Evolutionary conservation across 345 rosid genomes (phyloP).

Genomic region (Physaria fendleri): DNA sequence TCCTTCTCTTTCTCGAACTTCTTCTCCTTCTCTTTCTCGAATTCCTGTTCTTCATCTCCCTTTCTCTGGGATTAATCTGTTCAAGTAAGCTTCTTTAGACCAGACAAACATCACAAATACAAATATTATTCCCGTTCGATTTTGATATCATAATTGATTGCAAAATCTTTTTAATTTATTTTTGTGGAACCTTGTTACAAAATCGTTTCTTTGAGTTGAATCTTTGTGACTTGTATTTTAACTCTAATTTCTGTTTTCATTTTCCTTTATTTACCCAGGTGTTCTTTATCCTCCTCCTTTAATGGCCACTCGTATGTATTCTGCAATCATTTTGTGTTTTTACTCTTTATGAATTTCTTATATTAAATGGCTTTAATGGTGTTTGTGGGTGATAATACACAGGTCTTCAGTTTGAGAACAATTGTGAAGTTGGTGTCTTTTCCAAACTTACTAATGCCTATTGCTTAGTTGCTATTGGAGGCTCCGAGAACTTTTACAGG

Average conservation of each 20-base stretch:
- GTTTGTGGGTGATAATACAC: neutral
- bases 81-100: constrained; percentile 9
- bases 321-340: neutral
- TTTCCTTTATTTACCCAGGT: neutral
- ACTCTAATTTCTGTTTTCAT: constrained; percentile 1
- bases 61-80: too few species aligned
- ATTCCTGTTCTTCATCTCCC: too few species aligned
- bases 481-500: constrained; percentile 69
- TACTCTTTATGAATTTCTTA: neutral
- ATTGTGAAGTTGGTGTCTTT: constrained; percentile 79
- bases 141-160: neutral
- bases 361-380: neutral
- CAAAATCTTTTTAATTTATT: neutral
- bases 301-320: constrained; percentile 30
- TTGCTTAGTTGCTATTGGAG: constrained; percentile 86
- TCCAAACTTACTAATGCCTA: constrained; percentile 85
- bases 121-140: neutral
- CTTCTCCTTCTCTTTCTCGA: constrained; percentile 4
- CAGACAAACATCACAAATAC: neutral
- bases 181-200: neutral
- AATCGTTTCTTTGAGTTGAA: neutral
- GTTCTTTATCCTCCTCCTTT: neutral
- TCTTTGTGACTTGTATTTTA: neutral
- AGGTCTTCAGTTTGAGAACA: constrained; percentile 91
- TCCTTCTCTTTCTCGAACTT: neutral